These are phyloP conservation scores for Stephanodiscus minutulus DNA, from an alignment of 108 stramenopile species.

Conservation along the genomic window DNA sequence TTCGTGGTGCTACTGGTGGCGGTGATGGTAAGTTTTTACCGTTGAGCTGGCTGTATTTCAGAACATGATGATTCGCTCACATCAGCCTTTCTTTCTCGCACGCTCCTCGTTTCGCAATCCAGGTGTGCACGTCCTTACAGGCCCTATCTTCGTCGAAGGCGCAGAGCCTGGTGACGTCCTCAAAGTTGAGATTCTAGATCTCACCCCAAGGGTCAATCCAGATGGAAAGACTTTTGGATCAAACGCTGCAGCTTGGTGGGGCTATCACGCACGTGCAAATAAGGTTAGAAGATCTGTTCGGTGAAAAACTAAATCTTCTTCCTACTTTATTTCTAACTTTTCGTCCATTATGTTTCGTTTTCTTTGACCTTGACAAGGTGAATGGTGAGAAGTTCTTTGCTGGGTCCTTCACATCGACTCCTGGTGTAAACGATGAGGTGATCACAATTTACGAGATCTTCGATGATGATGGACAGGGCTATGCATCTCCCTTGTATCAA, in stretches of 20 bases:
- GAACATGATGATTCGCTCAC: no score
- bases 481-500: conserved; percentile 44
- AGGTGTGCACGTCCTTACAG: conserved; percentile 44
- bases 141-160: conserved; percentile 43
- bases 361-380: conserved; percentile 18
- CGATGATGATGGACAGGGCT: conserved; percentile 29
- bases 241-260: conserved; percentile 56
- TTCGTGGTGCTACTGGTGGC: conserved; percentile 45
- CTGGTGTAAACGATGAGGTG: conserved; percentile 42
- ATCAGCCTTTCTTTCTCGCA: no score
- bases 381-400: conserved; percentile 28
- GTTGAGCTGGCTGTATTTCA: no score
- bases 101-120: no score
- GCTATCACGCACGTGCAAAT: conserved; percentile 46
- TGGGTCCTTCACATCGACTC: conserved; percentile 41
- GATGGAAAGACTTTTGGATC: conserved; percentile 42
- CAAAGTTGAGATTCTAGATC: conserved; percentile 50
- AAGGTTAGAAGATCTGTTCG: no score
- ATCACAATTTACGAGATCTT: conserved; percentile 49
- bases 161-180: conserved; percentile 49
- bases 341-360: no score
- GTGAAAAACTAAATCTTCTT: no score
- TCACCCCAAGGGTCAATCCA: conserved; percentile 37
- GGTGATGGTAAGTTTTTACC: no score
- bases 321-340: no score